Percentiles rank a stretch among this genome's conserved stretches.
phyloP scores from a whole-genome alignment of 1,139 yeast species.

The Nakaseomyces kungkrabaensis region DNA sequence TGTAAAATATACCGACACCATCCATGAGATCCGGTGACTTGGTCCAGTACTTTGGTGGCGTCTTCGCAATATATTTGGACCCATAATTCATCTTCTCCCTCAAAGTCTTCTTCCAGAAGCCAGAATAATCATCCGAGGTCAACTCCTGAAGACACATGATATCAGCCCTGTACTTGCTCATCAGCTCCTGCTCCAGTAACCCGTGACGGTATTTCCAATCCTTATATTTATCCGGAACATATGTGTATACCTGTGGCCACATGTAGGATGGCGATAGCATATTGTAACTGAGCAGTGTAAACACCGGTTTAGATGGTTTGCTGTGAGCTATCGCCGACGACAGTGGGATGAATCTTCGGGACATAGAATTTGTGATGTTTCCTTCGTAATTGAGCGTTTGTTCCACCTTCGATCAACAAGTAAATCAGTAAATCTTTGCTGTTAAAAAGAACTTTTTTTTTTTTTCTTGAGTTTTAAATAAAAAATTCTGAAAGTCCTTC shows the following conservation, averaged over 20 bases:
- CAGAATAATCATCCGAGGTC: constrained; percentile 39
- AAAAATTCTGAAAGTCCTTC: too few species aligned
- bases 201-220: constrained; percentile 43
- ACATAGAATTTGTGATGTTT: background rate
- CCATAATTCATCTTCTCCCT: constrained; percentile 30
- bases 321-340: constrained; percentile 1
- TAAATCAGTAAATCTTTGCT: background rate
- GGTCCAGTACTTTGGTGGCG: constrained; percentile 44
- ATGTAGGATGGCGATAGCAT: constrained; percentile 46
- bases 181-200: constrained; percentile 33
- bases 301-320: constrained; percentile 6
- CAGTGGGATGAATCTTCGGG: background rate
- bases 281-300: constrained; percentile 38
- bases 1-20: constrained; percentile 48
- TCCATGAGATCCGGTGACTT: constrained; percentile 39
- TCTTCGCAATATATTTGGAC: constrained; percentile 40
- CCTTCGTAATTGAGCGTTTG: too few species aligned
- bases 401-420: too few species aligned
- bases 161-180: constrained; percentile 38
- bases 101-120: constrained; percentile 35
- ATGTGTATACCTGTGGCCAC: constrained; percentile 47
- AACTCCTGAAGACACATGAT: constrained; percentile 55
- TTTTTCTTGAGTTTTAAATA: too few species aligned
- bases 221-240: constrained; percentile 37
- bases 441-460: background rate